These are phyloP conservation scores for Eimeria praecox DNA, from an alignment of 169 alveolate genomes.

Conservation along the genomic window DNA sequence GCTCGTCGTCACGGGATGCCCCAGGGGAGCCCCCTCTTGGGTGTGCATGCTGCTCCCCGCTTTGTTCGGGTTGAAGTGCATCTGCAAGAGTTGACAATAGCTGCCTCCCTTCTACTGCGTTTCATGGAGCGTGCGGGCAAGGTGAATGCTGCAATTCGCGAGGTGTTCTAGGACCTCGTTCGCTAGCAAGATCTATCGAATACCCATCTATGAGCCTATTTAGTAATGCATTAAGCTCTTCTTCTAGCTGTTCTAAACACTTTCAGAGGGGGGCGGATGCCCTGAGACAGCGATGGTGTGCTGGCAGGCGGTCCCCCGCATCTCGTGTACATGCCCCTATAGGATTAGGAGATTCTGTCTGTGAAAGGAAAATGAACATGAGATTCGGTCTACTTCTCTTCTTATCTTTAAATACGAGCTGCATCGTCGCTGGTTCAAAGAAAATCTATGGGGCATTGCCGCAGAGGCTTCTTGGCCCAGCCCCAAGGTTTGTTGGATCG, in stretches of 20 bases:
- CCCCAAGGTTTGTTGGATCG: conserved; percentile 9
- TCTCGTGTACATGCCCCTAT: neutral
- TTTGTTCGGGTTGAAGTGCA: neutral
- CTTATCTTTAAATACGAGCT: neutral
- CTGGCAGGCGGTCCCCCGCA: neutral
- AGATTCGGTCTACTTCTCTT: neutral
- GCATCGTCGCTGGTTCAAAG: neutral
- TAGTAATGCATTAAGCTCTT: too few species aligned
- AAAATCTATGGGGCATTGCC: conserved; percentile 31
- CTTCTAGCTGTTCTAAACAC: neutral
- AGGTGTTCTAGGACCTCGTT: neutral
- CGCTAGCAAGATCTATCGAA: neutral
- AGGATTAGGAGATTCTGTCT: neutral
- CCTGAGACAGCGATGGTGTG: neutral
- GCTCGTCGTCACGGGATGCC: neutral
- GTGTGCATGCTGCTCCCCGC: neutral
- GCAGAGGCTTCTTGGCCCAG: conserved; percentile 51
- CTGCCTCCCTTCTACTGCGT: neutral
- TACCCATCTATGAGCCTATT: neutral
- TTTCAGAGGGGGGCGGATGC: neutral
- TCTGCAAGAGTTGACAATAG: neutral
- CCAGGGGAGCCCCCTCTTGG: conserved; percentile 6
- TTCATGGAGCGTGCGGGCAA: neutral
- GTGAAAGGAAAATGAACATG: neutral
- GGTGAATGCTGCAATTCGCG: too few species aligned